Percentiles rank a stretch among this genome's conserved stretches.
Conservation (phyloP, 2,329 filamentous ascomycete genomes). For the Aphanocladium album region DNA sequence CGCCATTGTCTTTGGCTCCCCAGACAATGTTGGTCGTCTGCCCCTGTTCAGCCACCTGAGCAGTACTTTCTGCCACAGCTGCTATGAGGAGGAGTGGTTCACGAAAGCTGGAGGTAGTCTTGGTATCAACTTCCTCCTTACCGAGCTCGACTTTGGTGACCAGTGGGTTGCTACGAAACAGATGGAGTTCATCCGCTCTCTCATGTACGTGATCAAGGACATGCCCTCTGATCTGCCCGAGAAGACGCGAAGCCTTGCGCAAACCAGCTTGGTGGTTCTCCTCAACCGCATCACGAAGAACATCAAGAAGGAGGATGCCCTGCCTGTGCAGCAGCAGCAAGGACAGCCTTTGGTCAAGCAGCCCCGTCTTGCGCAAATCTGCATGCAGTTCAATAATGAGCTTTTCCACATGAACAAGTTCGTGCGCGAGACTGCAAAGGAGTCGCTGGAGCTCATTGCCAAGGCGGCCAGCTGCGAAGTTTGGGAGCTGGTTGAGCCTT, state of each 20-base stretch:
- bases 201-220: slow-evolving; percentile 97
- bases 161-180: slow-evolving; percentile 78
- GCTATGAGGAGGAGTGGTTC: slow-evolving; percentile 98
- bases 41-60: slow-evolving; percentile 81
- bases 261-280: slow-evolving; percentile 75
- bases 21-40: slow-evolving; percentile 66
- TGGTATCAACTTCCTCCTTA: slow-evolving; percentile 84
- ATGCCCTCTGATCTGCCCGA: slow-evolving; percentile 93
- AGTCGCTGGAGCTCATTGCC: slow-evolving; percentile 74
- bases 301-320: slow-evolving; percentile 68
- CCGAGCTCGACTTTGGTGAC: slow-evolving; percentile 78
- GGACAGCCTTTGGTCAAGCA: slow-evolving; percentile 44
- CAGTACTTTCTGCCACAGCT: slow-evolving; percentile 85
- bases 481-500: slow-evolving; percentile 81
- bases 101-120: slow-evolving; percentile 89
- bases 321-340: slow-evolving; percentile 32
- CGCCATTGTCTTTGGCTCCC: slow-evolving; percentile 70
- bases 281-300: slow-evolving; percentile 73
- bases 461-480: slow-evolving; percentile 72
- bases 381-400: slow-evolving; percentile 80
- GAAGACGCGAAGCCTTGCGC: slow-evolving; percentile 76
- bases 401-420: slow-evolving; percentile 94
- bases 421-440: slow-evolving; percentile 81
- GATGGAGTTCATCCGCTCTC: slow-evolving; percentile 80
- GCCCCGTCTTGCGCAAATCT: slow-evolving; percentile 68